Evolutionary conservation across 208 protist species (phyloP).

Genomic region (Acanthamoeba healyi): DNA sequence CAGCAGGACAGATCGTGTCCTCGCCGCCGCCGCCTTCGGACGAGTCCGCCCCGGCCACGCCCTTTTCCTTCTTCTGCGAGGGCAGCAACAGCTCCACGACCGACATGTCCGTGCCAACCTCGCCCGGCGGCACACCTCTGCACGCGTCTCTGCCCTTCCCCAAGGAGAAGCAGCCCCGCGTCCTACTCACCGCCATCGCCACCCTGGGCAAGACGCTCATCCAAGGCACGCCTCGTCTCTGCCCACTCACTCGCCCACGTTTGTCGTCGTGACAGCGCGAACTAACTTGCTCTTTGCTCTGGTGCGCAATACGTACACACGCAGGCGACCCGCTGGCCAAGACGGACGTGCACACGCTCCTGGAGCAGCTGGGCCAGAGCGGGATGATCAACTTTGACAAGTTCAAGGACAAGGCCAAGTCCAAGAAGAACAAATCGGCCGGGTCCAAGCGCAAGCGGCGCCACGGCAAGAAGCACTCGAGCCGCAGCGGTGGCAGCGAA

Average conservation of each 20-base stretch:
- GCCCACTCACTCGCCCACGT: not conserved
- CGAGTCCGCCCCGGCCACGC: not conserved
- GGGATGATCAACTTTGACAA: not conserved
- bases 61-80: not conserved
- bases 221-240: not conserved
- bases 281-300: not conserved
- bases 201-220: not conserved
- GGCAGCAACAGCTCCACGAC: not conserved
- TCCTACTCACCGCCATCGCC: not conserved
- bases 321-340: not conserved
- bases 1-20: not conserved
- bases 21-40: not conserved
- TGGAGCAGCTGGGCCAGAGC: not conserved
- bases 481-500: not conserved
- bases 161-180: not conserved
- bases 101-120: not conserved
- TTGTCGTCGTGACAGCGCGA: not conserved
- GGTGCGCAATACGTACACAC: not conserved
- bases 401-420: not conserved
- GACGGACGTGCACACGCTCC: not conserved
- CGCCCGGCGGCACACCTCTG: not conserved
- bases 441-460: not conserved
- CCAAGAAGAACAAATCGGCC: not conserved
- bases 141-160: not conserved
- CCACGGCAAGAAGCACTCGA: conserved; percentile 19